A percentile compares a stretch with the other conserved stretches of the same genome.
These are phyloP conservation scores for Colletotrichum neosansevieriae DNA, from an alignment of 2,329 filamentous ascomycete genomes.

Conservation along the genomic window DNA sequence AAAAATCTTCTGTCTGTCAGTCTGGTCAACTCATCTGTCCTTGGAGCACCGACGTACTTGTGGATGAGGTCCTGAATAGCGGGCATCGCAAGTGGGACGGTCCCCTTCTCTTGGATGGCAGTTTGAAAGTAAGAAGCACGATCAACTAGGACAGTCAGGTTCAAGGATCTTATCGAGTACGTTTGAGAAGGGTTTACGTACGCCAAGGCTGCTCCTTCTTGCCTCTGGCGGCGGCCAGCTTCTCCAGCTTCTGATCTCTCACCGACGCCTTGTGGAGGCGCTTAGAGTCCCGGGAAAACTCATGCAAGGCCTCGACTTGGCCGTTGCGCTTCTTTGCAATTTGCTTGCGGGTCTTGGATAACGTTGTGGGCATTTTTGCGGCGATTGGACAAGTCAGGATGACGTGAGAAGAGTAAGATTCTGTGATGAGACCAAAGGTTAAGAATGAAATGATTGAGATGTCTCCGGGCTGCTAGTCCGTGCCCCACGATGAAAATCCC, in stretches of 20 bases:
- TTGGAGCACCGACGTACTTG: conserved; percentile 59
- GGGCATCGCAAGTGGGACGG: conserved; percentile 63
- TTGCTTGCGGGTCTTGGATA: conserved; percentile 88
- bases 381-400: not conserved
- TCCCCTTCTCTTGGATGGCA: conserved; percentile 64
- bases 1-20: conserved; percentile 64
- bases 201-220: conserved; percentile 81
- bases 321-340: conserved; percentile 88
- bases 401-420: not conserved
- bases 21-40: not conserved
- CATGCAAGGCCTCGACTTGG: conserved; percentile 81
- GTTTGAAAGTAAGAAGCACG: conserved; percentile 75
- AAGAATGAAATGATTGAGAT: conserved; percentile 24
- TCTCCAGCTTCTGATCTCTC: conserved; percentile 85
- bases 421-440: not conserved
- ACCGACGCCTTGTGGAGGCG: conserved; percentile 82
- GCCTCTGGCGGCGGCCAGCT: conserved; percentile 74
- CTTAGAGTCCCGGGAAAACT: conserved; percentile 88
- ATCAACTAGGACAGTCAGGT: conserved; percentile 46
- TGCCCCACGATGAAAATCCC: conserved; percentile 39
- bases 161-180: not conserved
- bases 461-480: conserved; percentile 20
- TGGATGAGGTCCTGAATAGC: conserved; percentile 72
- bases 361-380: conserved; percentile 76
- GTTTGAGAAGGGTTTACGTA: conserved; percentile 55